phyloP scores from a whole-genome alignment of 2,329 filamentous ascomycete genomes.

The Aureobasidium sp. region DNA sequence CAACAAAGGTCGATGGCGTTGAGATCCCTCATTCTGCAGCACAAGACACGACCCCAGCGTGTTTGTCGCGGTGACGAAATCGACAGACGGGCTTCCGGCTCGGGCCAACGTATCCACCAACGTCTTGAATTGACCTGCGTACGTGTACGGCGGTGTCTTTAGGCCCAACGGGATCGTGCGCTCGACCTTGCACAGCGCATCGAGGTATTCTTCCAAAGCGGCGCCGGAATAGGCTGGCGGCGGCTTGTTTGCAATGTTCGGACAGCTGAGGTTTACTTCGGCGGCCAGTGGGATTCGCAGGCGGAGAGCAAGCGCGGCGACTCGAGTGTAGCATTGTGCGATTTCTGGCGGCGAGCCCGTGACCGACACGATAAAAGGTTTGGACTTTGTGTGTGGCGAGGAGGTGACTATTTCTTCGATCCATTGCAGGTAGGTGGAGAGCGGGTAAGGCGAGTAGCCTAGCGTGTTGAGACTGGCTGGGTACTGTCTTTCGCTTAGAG shows the following conservation, averaged over 20 bases:
- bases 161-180: slow-evolving; percentile 50
- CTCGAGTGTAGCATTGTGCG: slow-evolving; percentile 46
- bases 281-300: slow-evolving; percentile 52
- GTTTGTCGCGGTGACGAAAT: slow-evolving; percentile 69
- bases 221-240: slow-evolving; percentile 61
- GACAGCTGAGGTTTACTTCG: slow-evolving; percentile 73
- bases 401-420: slow-evolving; percentile 49
- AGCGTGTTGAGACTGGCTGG: slow-evolving; percentile 55
- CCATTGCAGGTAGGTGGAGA: slow-evolving; percentile 53
- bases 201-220: slow-evolving; percentile 51
- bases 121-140: slow-evolving; percentile 56
- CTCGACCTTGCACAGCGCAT: slow-evolving; percentile 32
- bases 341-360: slow-evolving; percentile 58
- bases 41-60: slow-evolving; percentile 64
- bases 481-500: slow-evolving; percentile 14
- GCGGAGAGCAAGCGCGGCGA: slow-evolving; percentile 33
- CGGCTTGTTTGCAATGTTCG: slow-evolving; percentile 62
- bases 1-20: slow-evolving; percentile 31
- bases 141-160: slow-evolving; percentile 72
- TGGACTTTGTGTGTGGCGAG: slow-evolving; percentile 41
- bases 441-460: slow-evolving; percentile 62
- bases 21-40: slow-evolving; percentile 30
- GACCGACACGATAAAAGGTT: slow-evolving; percentile 63
- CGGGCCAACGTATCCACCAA: slow-evolving; percentile 48
- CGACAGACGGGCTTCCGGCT: slow-evolving; percentile 39